Conservation (phyloP, 139 green algal species). For the Tetraselmis striata region DNA sequence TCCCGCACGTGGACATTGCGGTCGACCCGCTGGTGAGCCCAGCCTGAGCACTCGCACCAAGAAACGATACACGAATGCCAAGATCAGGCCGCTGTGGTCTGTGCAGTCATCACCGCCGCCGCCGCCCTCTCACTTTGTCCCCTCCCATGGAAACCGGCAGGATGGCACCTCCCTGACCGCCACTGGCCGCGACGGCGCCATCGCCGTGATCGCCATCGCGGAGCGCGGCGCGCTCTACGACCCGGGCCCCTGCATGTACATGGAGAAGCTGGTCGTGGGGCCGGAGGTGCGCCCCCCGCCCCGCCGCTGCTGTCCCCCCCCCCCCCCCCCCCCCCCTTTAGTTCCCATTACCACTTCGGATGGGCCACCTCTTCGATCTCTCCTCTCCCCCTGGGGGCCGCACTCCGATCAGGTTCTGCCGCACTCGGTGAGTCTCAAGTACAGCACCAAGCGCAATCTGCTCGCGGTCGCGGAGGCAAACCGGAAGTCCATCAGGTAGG, state of each 20-base stretch:
- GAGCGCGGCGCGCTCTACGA: slow-evolving; percentile 64
- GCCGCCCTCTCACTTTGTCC: too few relatives aligned
- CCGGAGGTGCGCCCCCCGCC: slow-evolving; percentile 23
- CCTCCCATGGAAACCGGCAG: too few relatives aligned
- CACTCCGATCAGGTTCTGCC: not conserved
- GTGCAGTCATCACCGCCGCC: too few relatives aligned
- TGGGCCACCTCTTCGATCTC: too few relatives aligned
- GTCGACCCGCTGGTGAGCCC: slow-evolving; percentile 79
- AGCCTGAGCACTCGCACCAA: too few relatives aligned
- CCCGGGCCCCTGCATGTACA: slow-evolving; percentile 71
- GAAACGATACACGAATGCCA: too few relatives aligned
- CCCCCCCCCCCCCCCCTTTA: too few relatives aligned
- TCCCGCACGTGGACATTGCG: slow-evolving; percentile 61
- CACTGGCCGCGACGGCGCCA: slow-evolving; percentile 24
- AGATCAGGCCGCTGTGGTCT: too few relatives aligned
- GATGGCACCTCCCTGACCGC: slow-evolving; percentile 71
- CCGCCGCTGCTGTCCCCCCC: not conserved
- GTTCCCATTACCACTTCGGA: too few relatives aligned
- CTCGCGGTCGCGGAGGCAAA: slow-evolving; percentile 48
- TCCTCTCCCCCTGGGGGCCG: too few relatives aligned
- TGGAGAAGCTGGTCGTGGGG: slow-evolving; percentile 68
- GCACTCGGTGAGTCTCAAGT: slow-evolving; percentile 42
- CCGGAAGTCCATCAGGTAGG: slow-evolving; percentile 46
- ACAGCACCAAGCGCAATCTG: slow-evolving; percentile 52
- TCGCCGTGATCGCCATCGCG: slow-evolving; percentile 68